These are phyloP conservation scores for Penicillium occitanis DNA, from an alignment of 2,329 filamentous ascomycete genomes.

Conservation along the genomic window DNA sequence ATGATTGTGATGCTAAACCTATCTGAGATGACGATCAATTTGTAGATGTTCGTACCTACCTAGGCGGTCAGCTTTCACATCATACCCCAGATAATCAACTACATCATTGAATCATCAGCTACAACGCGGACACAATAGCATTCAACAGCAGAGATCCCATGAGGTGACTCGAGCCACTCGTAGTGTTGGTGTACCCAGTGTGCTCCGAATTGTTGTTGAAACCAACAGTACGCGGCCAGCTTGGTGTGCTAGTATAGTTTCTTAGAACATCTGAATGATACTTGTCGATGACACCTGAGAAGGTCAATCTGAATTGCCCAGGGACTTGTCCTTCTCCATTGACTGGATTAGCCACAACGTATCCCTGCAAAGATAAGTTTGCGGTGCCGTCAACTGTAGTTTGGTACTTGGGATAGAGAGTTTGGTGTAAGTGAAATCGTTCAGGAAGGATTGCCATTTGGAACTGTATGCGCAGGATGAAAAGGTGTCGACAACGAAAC, in stretches of 20 bases:
- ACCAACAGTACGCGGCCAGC: slow-evolving; percentile 23
- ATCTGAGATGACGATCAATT: too few species aligned
- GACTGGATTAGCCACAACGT: neutral
- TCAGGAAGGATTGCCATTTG: neutral
- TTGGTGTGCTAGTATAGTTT: slow-evolving; percentile 17
- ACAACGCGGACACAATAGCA: neutral
- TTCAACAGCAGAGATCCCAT: neutral
- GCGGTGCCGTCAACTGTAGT: slow-evolving; percentile 3
- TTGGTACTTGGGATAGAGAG: neutral
- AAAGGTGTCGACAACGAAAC: neutral
- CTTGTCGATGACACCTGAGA: slow-evolving; percentile 9
- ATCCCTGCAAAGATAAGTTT: slow-evolving; percentile 12
- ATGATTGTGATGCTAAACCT: neutral
- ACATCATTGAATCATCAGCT: neutral
- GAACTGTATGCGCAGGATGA: neutral
- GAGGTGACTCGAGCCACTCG: neutral
- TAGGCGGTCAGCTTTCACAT: too few species aligned
- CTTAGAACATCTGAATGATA: slow-evolving; percentile 25
- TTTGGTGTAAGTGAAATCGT: neutral
- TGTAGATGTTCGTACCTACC: too few species aligned
- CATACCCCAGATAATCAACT: neutral
- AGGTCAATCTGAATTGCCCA: slow-evolving; percentile 1
- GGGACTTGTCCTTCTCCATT: neutral
- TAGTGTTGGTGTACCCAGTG: slow-evolving; percentile 20
- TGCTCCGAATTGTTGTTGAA: slow-evolving; percentile 25